Evolutionary conservation across 2,329 filamentous ascomycete genomes (phyloP), one percentile per base, ranked within the genome.

Genomic region (Talaromyces albobiverticillius): DNA sequence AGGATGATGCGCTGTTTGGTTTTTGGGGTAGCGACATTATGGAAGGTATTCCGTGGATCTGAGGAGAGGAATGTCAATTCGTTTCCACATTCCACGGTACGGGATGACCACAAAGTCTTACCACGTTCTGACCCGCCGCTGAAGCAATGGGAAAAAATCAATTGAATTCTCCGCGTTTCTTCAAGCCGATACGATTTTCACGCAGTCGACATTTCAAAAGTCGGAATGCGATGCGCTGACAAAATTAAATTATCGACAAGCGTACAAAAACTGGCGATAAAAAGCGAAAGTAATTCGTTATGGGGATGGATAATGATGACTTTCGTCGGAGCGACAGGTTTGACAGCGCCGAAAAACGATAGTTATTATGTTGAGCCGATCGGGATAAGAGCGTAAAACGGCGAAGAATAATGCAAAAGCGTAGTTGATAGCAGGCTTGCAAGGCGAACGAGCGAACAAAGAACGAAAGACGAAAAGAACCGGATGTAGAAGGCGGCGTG

Each of bases 1-100:
- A 49, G 58, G 84, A 80, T 61, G 81, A 79, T 54, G 77, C 80
- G 61, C 81, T 81, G 66, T 84, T 83, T 55, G 88, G 87, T 70
- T 87, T 80, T 62, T 76, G 79, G 55, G 80, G 79, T 60, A 80
- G 70, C 63, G 80, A 79, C 76, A 78, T 79, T 53, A 55, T 62
- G 59, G 47, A 43, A 22, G 20, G 25, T 25, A 38, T 59, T 42
- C 59, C 62, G 48, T 11, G 34, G 14, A 11, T 46, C 48, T 49
- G 34, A 22, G 11, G 10, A 25, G 36, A 41, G 42, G 31, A 54
- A 56, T 56, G 55, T 55, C 32, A 57, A 52, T 51, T 26, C 10
- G n/a, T 45, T 11, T 23, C 42, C 45, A 46, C 56, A 58, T 58
- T 56, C 56, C 56, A 49, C 46, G 41, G 51, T 25, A 50, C 38